Conservation (phyloP, 345 rosid genomes). For the Eucalyptus virginea region DNA sequence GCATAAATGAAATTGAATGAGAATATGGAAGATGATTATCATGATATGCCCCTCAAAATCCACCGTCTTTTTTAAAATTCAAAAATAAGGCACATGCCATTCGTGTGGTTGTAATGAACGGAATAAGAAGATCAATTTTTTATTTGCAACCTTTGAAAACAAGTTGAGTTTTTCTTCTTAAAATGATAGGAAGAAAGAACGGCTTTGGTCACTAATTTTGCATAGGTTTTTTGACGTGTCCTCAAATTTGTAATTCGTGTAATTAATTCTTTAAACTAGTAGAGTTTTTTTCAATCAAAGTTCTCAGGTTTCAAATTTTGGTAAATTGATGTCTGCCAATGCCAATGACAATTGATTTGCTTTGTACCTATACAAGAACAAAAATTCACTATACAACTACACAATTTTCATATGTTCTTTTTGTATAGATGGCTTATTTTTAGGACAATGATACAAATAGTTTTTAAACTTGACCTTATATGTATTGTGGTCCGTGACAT, state of each 20-base stretch:
- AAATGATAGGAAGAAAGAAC: neutral
- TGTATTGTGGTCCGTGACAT: fast-evolving
- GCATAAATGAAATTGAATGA: neutral
- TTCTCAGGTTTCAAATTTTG: neutral
- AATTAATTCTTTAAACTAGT: neutral
- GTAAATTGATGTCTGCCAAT: neutral
- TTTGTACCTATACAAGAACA: neutral
- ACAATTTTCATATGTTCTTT: neutral
- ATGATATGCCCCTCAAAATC: no score
- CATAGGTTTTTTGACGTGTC: neutral
- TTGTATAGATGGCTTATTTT: neutral
- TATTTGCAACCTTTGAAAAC: neutral
- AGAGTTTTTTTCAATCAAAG: neutral
- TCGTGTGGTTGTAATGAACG: no score
- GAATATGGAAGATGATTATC: neutral
- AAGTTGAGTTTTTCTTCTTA: neutral
- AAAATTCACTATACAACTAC: neutral
- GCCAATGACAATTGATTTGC: neutral
- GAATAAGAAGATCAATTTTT: no score
- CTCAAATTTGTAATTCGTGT: neutral
- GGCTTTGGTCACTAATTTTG: neutral
- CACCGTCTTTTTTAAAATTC: no score
- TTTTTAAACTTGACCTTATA: no score
- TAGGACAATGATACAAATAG: no score
- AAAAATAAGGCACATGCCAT: no score